Base-by-base conservation (phyloP, 208 protist species). In the Leishmania braziliensis region DNA sequence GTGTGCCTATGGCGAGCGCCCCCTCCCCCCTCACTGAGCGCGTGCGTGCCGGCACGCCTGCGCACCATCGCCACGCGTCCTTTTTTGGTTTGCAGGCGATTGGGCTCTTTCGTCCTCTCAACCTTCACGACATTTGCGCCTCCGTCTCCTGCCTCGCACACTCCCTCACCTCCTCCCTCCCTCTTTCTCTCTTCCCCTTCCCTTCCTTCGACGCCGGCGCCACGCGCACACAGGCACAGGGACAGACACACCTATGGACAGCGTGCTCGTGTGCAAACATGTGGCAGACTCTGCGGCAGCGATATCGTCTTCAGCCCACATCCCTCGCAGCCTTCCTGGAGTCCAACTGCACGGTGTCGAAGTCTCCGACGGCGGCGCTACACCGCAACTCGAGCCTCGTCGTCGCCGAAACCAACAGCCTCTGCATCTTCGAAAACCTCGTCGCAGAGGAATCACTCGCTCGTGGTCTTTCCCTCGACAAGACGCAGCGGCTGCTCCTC, bases 371-470 rank as follows among this genome's bases (percentile, higher is more conserved):
- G 5, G 76, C 84, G 5, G 71, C 76, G 20, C 43, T 84, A 48
- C 75, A 79, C 71, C 4, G 16, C 50, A 69, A 62, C 43, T 8
- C 8, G 3, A 23, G 10, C 69, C 75, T 88, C 39, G 85, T 68
- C 33, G 85, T 82, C 23, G 75, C 90, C 6, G 73, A 88, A 12
- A 93, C 88, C 16, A 90, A 92, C 77, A 89, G 85, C 18, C 54
- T 78, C 58, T 72, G 75, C 78, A 95, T 97, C 66, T 93, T 90
- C 78, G 89, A 91, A 20, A 97, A 97, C 77, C 77, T 97, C 1
- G 84, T 88, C 0, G 79, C 89, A 1, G 94, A 97, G 81, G 92
- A 97, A 77, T 88, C 94, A 5, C 76, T 97, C 0, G 58, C 95
- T 1, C 90, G 92, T 16, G 94, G 87, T 5, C 78, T 96, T 2